Base-by-base conservation (phyloP, 345 rosid genomes). In the Syzygium jambos region DNA sequence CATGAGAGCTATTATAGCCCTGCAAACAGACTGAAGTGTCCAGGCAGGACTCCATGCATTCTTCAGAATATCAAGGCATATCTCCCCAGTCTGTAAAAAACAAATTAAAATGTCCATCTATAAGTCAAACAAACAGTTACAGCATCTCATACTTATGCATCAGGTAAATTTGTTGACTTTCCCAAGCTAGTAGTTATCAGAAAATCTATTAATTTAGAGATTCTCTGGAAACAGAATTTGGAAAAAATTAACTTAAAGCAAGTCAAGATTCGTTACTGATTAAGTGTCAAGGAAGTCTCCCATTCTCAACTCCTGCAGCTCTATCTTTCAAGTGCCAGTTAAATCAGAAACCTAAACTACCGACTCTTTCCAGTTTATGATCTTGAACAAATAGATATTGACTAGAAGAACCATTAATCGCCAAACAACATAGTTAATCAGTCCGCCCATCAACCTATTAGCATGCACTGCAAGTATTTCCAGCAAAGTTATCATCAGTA, bases 41-140 rank as follows among this genome's bases (percentile, higher is more conserved):
- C 99, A 98, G n/a, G 99, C 99, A 4, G 99, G 99, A 88, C 98
- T 98, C 99, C 99, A 98, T 46, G 99, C 99, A 89, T 95, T 98
- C 94, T 98, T 98, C 96, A 98, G 93, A 89, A 98, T 96, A 89
- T 98, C 99, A 78, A 98, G 96, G 88, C 99, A 98, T 90, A 98
- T 96, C 90, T 98, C 99, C 53, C 99, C 98, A 0, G 99, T 98
- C 98, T 98, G 93, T 85, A 90, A 29, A 52, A 53, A 78, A 46
- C 13, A 53, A 87, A 82, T 13, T 55, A 87, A 84, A 51, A 53
- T 34, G 51, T 43, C 84, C 0, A 61, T 68, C 34, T 3, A 57
- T 57, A 57, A 52, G 57, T 49, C 27, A 84, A 87, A 57, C 46
- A 27, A 52, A 55, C n/a, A 52, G 6, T 38, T 14, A 82, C 23